phyloP scores from a whole-genome alignment of 2,329 filamentous ascomycete genomes.

The Cladophialophora yegresii region DNA sequence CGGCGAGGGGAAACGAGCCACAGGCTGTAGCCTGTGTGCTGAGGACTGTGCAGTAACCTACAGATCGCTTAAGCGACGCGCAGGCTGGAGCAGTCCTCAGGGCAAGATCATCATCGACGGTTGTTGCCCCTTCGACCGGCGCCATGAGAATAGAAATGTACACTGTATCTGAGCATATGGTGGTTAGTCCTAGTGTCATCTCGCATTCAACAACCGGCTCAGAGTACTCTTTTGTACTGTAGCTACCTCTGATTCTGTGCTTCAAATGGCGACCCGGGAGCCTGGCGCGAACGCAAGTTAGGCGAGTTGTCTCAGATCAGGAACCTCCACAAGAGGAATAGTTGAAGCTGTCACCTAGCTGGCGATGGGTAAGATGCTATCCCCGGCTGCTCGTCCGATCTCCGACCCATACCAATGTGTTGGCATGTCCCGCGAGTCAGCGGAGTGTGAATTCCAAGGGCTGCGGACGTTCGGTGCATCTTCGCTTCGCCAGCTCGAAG shows the following conservation, averaged over 20 bases:
- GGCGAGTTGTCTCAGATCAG: neutral
- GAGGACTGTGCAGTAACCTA: neutral
- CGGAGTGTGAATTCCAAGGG: neutral
- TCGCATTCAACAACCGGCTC: neutral
- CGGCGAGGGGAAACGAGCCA: neutral
- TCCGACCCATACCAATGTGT: neutral
- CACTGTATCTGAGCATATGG: neutral
- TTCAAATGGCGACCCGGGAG: neutral
- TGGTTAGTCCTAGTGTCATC: neutral
- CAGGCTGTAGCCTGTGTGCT: neutral
- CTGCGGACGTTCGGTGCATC: neutral
- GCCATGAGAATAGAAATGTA: neutral
- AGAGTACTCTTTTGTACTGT: neutral
- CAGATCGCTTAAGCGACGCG: neutral
- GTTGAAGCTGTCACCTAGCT: neutral
- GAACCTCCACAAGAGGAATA: neutral
- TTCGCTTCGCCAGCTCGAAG: neutral
- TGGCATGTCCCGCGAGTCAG: neutral
- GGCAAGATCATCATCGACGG: neutral
- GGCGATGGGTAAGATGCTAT: neutral
- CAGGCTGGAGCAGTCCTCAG: neutral
- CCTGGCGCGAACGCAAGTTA: neutral
- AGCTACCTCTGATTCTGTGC: neutral
- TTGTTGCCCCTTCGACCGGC: neutral
- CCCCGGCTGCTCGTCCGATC: neutral